Evolutionary conservation across 2,329 filamentous ascomycete species (phyloP).

Genomic region (Trichoderma oligosporum): DNA sequence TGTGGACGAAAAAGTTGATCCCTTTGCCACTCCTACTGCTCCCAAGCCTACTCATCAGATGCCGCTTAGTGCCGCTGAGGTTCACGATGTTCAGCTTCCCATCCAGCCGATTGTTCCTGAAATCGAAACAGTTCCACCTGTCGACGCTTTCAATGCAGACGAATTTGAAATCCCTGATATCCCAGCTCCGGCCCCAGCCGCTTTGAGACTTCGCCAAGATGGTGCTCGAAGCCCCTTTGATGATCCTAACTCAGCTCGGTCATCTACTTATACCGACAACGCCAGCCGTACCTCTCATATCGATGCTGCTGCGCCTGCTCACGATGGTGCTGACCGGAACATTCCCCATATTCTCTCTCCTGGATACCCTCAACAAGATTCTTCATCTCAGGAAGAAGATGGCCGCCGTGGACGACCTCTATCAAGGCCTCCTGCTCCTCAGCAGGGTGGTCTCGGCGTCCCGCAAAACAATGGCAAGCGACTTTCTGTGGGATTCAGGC

Average conservation of each 20-base stretch:
- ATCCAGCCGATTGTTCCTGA: constrained; percentile 38
- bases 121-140: constrained; percentile 35
- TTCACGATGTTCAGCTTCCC: constrained; percentile 30
- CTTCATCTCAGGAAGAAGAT: constrained; percentile 35
- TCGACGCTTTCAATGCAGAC: constrained; percentile 24
- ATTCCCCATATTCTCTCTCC: constrained; percentile 32
- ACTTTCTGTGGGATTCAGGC: constrained; percentile 71
- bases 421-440: constrained; percentile 25
- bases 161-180: constrained; percentile 29
- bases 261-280: constrained; percentile 18
- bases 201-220: constrained; percentile 30
- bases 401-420: constrained; percentile 36
- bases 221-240: constrained; percentile 25
- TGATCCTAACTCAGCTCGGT: constrained; percentile 16
- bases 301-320: constrained; percentile 24
- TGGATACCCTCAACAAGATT: constrained; percentile 26
- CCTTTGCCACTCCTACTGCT: constrained; percentile 35
- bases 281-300: constrained; percentile 19
- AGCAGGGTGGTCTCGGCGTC: constrained; percentile 45
- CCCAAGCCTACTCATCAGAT: constrained; percentile 30
- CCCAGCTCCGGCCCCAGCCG: constrained; percentile 30
- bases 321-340: constrained; percentile 33
- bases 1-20: constrained; percentile 34
- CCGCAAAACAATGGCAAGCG: constrained; percentile 54
- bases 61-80: constrained; percentile 19